These are phyloP conservation scores for Bolboschoenus planiculmis DNA, from an alignment of 176 grass and related monocot species.

Conservation along the genomic window DNA sequence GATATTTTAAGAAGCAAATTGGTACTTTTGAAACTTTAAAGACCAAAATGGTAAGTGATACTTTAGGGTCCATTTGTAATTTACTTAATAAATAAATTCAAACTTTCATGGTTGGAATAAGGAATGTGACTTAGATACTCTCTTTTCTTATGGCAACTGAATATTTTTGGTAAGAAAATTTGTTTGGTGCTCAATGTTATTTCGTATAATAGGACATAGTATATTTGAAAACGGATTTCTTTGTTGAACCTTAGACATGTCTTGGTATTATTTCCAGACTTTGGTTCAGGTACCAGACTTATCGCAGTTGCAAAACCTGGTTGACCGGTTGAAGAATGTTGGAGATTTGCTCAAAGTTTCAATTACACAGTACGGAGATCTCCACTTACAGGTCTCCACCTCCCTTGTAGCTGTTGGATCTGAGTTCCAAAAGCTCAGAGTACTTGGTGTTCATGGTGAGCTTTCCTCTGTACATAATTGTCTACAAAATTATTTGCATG, in stretches of 20 bases:
- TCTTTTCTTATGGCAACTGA: background rate
- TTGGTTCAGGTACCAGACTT: slow-evolving; percentile 85
- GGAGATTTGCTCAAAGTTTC: slow-evolving; percentile 70
- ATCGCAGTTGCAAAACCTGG: slow-evolving; percentile 70
- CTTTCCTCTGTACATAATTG: background rate
- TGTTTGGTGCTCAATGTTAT: background rate
- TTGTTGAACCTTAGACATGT: slow-evolving; percentile 14
- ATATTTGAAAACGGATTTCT: slow-evolving; percentile 8
- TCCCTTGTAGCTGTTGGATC: slow-evolving; percentile 72
- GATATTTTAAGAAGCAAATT: no score
- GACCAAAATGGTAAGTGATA: no score
- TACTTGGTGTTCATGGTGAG: slow-evolving; percentile 66
- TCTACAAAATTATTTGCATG: background rate
- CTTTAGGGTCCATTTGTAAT: no score
- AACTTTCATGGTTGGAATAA: background rate
- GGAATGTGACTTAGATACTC: background rate
- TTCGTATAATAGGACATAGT: background rate
- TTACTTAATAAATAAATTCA: no score
- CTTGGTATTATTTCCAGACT: slow-evolving; percentile 54
- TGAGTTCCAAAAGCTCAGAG: slow-evolving; percentile 73
- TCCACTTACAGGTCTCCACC: slow-evolving; percentile 85
- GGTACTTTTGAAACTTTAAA: no score
- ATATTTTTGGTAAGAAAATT: background rate
- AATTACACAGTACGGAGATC: slow-evolving; percentile 72
- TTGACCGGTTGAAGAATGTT: slow-evolving; percentile 82